Evolutionary conservation across 148 eudicot species (phyloP).

Genomic region (Rhododendron ferrugineum): DNA sequence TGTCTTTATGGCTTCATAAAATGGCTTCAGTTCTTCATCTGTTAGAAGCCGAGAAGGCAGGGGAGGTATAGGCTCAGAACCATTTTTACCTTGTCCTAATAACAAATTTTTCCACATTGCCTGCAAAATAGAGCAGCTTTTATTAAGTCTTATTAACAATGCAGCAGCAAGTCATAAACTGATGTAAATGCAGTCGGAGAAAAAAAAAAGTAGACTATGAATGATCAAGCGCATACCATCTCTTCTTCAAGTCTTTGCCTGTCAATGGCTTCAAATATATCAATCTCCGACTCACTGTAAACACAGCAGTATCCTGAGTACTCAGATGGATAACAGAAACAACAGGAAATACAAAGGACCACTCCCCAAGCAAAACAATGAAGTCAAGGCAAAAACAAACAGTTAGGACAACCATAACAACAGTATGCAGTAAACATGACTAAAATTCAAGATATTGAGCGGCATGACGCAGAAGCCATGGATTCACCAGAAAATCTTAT

Average conservation of each 20-base stretch:
- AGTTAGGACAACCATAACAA: not conserved
- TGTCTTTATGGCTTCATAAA: constrained; percentile 78
- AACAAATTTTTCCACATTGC: constrained; percentile 59
- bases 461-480: not conserved
- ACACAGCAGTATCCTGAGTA: constrained; percentile 11
- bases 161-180: not conserved
- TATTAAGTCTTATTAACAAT: not conserved
- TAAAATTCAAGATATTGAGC: not conserved
- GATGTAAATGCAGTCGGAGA: not conserved
- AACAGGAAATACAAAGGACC: not conserved
- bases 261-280: constrained; percentile 85
- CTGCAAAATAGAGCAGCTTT: constrained; percentile 32
- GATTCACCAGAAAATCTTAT: not conserved
- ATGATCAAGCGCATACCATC: constrained; percentile 47
- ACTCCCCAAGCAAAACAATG: not conserved
- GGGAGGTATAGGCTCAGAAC: constrained; percentile 42
- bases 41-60: constrained; percentile 82
- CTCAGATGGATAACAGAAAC: not conserved
- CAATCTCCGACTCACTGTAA: constrained; percentile 86
- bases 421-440: not conserved
- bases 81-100: constrained; percentile 33
- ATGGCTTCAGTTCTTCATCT: constrained; percentile 71
- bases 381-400: not conserved
- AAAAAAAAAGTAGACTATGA: not conserved
- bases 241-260: constrained; percentile 72